phyloP scores from a whole-genome alignment of 208 protist species.

The Trypanosomatidae sp. region DNA sequence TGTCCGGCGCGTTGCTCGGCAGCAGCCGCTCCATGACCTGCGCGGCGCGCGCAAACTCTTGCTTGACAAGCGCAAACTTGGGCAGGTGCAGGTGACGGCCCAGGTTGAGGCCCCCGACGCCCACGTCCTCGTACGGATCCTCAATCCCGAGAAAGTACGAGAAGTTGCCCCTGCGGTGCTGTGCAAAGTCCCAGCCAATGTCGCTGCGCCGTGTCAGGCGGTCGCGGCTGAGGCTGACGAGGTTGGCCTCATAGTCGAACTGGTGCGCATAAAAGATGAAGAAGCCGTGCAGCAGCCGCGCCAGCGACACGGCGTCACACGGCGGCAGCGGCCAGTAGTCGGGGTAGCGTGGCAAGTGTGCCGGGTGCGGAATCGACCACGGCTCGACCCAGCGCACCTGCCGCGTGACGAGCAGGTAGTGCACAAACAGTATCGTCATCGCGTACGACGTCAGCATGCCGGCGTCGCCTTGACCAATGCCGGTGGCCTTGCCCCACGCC shows the following conservation, averaged over 20 bases:
- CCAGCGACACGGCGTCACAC: slow-evolving; percentile 59
- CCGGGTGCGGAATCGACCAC: slow-evolving; percentile 75
- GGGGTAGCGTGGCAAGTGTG: slow-evolving; percentile 74
- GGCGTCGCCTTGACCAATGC: slow-evolving; percentile 57
- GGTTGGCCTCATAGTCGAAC: slow-evolving; percentile 74
- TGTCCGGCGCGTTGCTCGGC: slow-evolving; percentile 56
- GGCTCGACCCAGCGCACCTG: slow-evolving; percentile 77
- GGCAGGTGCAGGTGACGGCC: slow-evolving; percentile 74
- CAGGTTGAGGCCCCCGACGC: slow-evolving; percentile 70
- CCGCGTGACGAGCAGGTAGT: slow-evolving; percentile 72
- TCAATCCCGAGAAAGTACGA: slow-evolving; percentile 77
- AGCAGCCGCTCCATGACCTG: slow-evolving; percentile 72
- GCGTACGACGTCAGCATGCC: slow-evolving; percentile 85
- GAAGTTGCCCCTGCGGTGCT: slow-evolving; percentile 66
- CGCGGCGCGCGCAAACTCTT: slow-evolving; percentile 71
- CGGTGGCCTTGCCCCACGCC: slow-evolving; percentile 84
- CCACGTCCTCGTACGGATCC: slow-evolving; percentile 84
- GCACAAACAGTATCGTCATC: slow-evolving; percentile 74
- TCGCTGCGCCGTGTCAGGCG: slow-evolving; percentile 40
- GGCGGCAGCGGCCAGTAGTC: slow-evolving; percentile 65
- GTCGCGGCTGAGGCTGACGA: slow-evolving; percentile 66
- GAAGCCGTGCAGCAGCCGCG: slow-evolving; percentile 67
- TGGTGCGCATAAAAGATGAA: slow-evolving; percentile 76
- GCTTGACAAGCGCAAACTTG: slow-evolving; percentile 84
- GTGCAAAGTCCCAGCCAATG: slow-evolving; percentile 66